Evolutionary conservation across 306 rosid genomes (phyloP).

Genomic region (Prunus padus): DNA sequence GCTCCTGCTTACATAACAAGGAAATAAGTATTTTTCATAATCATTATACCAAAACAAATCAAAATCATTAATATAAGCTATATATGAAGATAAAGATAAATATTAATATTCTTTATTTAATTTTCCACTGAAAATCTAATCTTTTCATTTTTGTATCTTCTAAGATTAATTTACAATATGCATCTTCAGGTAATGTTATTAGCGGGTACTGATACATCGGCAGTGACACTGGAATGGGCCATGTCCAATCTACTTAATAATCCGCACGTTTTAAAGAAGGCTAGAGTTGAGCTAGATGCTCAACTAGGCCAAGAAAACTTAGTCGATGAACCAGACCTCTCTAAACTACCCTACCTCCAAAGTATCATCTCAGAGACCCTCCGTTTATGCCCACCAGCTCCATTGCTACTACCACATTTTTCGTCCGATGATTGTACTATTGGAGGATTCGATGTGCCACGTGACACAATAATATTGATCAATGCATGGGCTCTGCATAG

Average conservation of each 20-base stretch:
- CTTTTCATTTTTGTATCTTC: too few relatives aligned
- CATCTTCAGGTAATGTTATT: conserved; percentile 29
- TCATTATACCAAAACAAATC: too few relatives aligned
- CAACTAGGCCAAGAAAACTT: conserved; percentile 28
- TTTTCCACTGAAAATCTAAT: too few relatives aligned
- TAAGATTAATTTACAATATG: too few relatives aligned
- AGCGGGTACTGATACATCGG: conserved; percentile 58
- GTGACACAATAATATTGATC: conserved; percentile 18
- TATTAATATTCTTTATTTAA: too few relatives aligned
- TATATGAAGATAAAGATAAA: too few relatives aligned
- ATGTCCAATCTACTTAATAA: conserved; percentile 57
- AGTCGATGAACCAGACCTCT: conserved; percentile 40
- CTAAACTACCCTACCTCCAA: conserved; percentile 40
- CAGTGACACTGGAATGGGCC: conserved; percentile 56
- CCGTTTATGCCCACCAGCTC: conserved; percentile 33
- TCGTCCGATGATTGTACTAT: conserved; percentile 38
- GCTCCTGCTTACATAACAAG: fast-evolving
- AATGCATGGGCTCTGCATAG: conserved; percentile 35
- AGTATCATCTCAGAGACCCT: conserved; percentile 41
- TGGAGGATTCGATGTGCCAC: conserved; percentile 36
- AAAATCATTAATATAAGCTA: too few relatives aligned
- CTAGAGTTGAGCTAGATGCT: conserved; percentile 36
- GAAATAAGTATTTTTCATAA: too few relatives aligned
- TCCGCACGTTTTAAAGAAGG: conserved; percentile 43
- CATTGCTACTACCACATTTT: conserved; percentile 36